A percentile compares a stretch with the other conserved stretches of the same genome.
Evolutionary conservation across 495 filamentous ascomycete genomes (phyloP).

Genomic region (Pseudevernia furfuracea): DNA sequence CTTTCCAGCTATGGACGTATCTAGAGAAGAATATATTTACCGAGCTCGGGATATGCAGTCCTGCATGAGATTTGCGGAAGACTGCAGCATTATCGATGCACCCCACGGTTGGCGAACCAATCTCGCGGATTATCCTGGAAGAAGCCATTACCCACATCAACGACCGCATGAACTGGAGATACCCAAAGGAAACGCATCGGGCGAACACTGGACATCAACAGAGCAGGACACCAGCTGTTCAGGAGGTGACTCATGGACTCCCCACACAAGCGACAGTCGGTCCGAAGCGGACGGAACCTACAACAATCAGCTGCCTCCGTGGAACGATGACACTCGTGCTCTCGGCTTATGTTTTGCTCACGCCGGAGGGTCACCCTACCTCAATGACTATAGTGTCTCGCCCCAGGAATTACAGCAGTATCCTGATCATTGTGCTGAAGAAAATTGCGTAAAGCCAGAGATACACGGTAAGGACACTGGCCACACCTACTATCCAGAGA

Average conservation of each 20-base stretch:
- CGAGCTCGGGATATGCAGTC: constrained; percentile 1
- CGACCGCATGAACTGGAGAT: constrained; percentile 13
- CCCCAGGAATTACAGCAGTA: constrained; percentile 14
- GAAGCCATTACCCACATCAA: not conserved
- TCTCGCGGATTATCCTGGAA: constrained; percentile 4
- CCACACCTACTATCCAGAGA: constrained; percentile 7
- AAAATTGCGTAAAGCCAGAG: constrained; percentile 4
- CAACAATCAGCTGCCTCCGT: constrained; percentile 1
- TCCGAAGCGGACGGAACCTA: constrained; percentile 13
- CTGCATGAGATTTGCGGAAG: constrained; percentile 7
- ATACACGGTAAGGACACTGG: constrained; percentile 3
- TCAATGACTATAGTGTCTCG: constrained; percentile 6
- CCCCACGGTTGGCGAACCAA: constrained; percentile 15
- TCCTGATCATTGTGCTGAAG: constrained; percentile 7
- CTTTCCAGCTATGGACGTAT: not conserved
- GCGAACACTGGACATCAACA: constrained; percentile 7
- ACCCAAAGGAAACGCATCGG: not conserved
- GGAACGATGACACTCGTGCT: constrained; percentile 5
- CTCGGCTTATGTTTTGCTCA: not conserved
- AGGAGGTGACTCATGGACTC: constrained; percentile 15
- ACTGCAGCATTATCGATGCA: constrained; percentile 11
- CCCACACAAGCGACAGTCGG: constrained; percentile 16
- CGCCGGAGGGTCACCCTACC: not conserved
- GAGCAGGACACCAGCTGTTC: constrained; percentile 18
- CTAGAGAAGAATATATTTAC: constrained; percentile 7